Base-by-base conservation (phyloP, 352 stramenopile species). In the Peronospora tabacina region DNA sequence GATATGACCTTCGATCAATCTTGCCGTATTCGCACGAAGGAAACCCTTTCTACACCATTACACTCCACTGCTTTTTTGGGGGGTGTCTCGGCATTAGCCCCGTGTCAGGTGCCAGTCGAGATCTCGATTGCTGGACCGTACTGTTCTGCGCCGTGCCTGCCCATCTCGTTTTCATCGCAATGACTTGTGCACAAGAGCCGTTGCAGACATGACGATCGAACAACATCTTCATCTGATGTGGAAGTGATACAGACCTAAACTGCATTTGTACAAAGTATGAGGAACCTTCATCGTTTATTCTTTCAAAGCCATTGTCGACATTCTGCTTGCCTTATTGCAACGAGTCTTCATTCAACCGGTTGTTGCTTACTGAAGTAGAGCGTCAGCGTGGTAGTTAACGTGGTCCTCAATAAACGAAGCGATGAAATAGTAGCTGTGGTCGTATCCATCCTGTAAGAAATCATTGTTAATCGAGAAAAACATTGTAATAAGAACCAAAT, bases 371-470 rank as follows among this genome's bases (percentile, higher is more conserved):
- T 75, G 57, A 42, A 92, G 61, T 17, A 98, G 72, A 36, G 68
- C 68, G 17, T 94, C 80, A 11, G 94, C 90, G 68, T 98, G 95
- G 66, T 97, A 92, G 59, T 87, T 76, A 36, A 98, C 63, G 72
- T 99, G 95, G 57, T 98, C 90, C 29, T 96, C 90, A 22, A 98
- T 79, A 58, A 98, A 98, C 2, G 90, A 92, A 54, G 86, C 75
- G 61, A 99, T 98, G 73, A 98, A 98, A 61, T 96, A 98, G 68
- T 99, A 99, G 54, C 80, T 94, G 80, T 99, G 95, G 66, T 98
- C 95, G 66, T 98, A 98, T 34, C 91, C 94, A 13, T 96, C 80
- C 67, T 88, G 63, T 26, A 47, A 11, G 22, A 15, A 38, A 45
- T 7, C 28, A 36, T 34, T 20, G 30, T 24, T 36, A 7, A 5